These are phyloP conservation scores for Ceratocystis ficicola DNA, from an alignment of 2,329 filamentous ascomycete species.

Conservation along the genomic window DNA sequence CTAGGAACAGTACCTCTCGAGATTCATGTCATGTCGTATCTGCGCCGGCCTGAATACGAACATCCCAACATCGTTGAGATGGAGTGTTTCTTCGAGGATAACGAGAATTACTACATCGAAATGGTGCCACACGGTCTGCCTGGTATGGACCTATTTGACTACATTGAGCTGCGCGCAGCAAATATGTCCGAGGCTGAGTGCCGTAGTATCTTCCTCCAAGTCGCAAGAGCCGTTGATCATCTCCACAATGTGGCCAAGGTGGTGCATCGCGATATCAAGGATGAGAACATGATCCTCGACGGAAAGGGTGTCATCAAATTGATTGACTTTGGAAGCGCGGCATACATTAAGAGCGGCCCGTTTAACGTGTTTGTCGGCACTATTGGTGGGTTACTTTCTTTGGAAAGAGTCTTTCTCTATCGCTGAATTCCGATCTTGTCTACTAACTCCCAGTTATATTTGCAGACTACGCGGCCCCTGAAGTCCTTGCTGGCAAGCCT, in stretches of 20 bases:
- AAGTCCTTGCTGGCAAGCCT: conserved; percentile 81
- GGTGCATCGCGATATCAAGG: conserved; percentile 96
- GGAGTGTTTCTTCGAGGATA: conserved; percentile 64
- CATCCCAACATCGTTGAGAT: conserved; percentile 63
- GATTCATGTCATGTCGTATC: conserved; percentile 91
- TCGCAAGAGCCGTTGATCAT: conserved; percentile 79
- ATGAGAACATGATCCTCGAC: conserved; percentile 94
- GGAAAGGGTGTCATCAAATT: conserved; percentile 92
- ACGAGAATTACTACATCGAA: conserved; percentile 95
- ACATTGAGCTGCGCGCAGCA: conserved; percentile 88
- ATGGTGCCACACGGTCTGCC: conserved; percentile 92
- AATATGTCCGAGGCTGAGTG: conserved; percentile 86
- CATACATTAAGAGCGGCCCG: conserved; percentile 94
- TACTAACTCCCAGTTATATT: not conserved
- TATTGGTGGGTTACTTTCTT: conserved; percentile 56
- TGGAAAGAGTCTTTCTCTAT: not conserved
- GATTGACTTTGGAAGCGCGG: conserved; percentile 95
- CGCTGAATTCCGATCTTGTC: not conserved
- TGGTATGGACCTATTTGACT: conserved; percentile 97
- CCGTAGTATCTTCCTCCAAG: conserved; percentile 88
- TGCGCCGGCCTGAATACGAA: conserved; percentile 57
- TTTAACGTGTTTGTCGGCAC: conserved; percentile 99
- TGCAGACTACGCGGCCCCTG: conserved; percentile 92
- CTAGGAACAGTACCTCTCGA: conserved; percentile 91
- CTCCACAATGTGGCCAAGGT: conserved; percentile 82